phyloP scores from a whole-genome alignment of 73 alveolate genomes.

The Diophrys appendiculata region DNA sequence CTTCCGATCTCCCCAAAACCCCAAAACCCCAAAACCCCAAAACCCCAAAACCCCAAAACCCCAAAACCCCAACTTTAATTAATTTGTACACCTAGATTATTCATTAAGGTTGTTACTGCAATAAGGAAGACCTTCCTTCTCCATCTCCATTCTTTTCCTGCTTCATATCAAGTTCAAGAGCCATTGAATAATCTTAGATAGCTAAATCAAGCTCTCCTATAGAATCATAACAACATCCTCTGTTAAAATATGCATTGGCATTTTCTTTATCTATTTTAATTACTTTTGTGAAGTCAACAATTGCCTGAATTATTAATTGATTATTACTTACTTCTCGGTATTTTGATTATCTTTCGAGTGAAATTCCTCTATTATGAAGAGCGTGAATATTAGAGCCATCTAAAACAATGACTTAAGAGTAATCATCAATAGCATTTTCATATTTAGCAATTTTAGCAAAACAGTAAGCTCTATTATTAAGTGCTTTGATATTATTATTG shows the following conservation, averaged over 20 bases:
- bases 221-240: constrained; percentile 93
- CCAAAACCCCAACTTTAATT: no score
- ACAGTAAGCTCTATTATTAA: constrained; percentile 90
- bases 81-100: not conserved
- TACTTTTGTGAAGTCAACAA: constrained; percentile 78
- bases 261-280: constrained; percentile 81
- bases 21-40: constrained; percentile 27
- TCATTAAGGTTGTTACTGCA: no score
- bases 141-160: constrained; percentile 3
- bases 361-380: constrained; percentile 89
- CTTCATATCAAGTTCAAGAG: constrained; percentile 66
- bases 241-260: constrained; percentile 94
- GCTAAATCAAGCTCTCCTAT: constrained; percentile 51
- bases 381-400: constrained; percentile 84
- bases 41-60: no score
- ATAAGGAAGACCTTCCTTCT: not conserved
- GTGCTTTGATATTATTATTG: constrained; percentile 59
- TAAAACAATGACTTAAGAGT: constrained; percentile 60
- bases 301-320: constrained; percentile 56
- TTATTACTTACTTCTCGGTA: constrained; percentile 56
- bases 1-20: constrained; percentile 9
- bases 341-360: constrained; percentile 79
- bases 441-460: constrained; percentile 79
- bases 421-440: constrained; percentile 87
- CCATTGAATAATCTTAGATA: constrained; percentile 73